Evolutionary conservation across 345 rosid species (phyloP).

Genomic region (Heritiera littoralis): DNA sequence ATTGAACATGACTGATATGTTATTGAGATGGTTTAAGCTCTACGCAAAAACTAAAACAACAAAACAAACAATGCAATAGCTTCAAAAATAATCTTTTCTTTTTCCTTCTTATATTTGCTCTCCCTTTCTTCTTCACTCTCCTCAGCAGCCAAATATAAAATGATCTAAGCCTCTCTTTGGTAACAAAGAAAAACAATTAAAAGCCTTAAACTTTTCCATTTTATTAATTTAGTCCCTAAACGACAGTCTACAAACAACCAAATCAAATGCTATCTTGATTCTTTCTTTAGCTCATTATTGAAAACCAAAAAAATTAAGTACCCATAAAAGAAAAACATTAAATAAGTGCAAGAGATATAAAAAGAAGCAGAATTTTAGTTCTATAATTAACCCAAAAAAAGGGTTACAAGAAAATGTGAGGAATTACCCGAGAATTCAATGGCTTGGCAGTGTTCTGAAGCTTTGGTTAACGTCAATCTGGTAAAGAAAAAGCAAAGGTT

Average conservation of each 20-base stretch:
- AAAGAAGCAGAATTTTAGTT: not conserved
- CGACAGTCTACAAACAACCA: not conserved
- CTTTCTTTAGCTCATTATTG: not conserved
- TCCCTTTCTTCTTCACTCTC: not conserved
- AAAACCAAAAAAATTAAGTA: not conserved
- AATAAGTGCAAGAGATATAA: not conserved
- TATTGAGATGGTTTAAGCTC: not conserved
- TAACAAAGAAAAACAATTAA: not conserved
- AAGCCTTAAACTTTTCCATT: not conserved
- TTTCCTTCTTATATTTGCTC: not conserved
- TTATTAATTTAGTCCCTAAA: not conserved
- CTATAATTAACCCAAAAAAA: not conserved
- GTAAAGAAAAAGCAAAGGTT: not conserved
- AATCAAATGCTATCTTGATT: not conserved
- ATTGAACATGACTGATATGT: not conserved
- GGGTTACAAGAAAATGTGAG: not conserved
- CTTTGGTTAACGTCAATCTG: too few species aligned
- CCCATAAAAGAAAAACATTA: constrained; percentile 4
- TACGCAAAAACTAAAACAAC: too few species aligned
- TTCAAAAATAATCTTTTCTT: too few species aligned
- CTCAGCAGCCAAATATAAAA: not conserved
- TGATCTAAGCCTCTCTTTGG: not conserved
- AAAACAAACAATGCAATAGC: too few species aligned
- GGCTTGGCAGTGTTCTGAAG: not conserved
- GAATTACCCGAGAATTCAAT: constrained; percentile 1